Evolutionary conservation across 2,329 filamentous ascomycete species (phyloP).

Genomic region (Dactylellina haptotyla): DNA sequence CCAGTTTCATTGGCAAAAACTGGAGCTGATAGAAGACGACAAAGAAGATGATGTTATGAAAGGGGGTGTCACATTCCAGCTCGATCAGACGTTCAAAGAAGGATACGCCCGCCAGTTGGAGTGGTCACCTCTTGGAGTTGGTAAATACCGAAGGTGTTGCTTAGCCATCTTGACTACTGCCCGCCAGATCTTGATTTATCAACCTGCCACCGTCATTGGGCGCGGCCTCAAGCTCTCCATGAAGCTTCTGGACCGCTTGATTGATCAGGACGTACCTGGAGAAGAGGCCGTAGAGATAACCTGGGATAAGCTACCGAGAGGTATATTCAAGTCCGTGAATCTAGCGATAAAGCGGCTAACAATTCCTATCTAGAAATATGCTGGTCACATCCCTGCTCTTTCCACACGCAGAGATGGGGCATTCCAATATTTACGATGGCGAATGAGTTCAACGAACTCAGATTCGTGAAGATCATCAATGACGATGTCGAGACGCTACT

Average conservation of each 20-base stretch:
- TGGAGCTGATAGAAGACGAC: constrained; percentile 41
- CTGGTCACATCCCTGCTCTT: constrained; percentile 44
- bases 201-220: constrained; percentile 43
- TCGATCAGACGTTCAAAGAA: constrained; percentile 50
- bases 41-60: constrained; percentile 41
- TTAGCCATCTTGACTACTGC: constrained; percentile 41
- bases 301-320: constrained; percentile 49
- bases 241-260: constrained; percentile 38
- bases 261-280: constrained; percentile 47
- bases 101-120: constrained; percentile 45
- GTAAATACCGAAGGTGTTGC: constrained; percentile 32
- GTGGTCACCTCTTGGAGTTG: constrained; percentile 49
- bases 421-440: constrained; percentile 45
- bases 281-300: constrained; percentile 39
- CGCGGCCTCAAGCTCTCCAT: constrained; percentile 40
- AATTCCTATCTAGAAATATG: constrained; percentile 32
- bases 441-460: constrained; percentile 36
- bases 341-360: neutral
- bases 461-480: constrained; percentile 37
- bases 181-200: constrained; percentile 44
- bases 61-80: constrained; percentile 38
- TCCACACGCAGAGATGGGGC: constrained; percentile 37
- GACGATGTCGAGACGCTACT: constrained; percentile 38
- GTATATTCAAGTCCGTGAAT: neutral
- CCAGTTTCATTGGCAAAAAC: constrained; percentile 51